Evolutionary conservation across 2,329 filamentous ascomycete genomes (phyloP).

Genomic region (Fusarium floridanum): DNA sequence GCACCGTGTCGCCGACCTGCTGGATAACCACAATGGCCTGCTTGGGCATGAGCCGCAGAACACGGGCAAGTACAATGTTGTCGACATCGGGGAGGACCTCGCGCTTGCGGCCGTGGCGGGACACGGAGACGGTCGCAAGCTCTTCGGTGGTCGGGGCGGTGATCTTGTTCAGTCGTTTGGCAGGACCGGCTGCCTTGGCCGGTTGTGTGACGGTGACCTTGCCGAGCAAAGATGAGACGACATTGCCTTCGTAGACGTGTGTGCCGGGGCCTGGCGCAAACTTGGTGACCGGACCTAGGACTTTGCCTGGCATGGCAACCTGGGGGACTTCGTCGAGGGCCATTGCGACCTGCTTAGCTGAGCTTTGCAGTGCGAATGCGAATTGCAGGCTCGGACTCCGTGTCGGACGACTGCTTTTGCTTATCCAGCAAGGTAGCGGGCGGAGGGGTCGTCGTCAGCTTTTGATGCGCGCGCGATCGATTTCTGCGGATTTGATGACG

Average conservation of each 20-base stretch:
- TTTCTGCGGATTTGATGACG: constrained; percentile 23
- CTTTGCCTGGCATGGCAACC: constrained; percentile 84
- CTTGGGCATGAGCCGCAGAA: constrained; percentile 86
- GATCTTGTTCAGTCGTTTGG: constrained; percentile 72
- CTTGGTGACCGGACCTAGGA: constrained; percentile 75
- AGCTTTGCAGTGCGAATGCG: constrained; percentile 10
- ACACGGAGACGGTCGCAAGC: constrained; percentile 69
- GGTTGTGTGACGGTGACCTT: constrained; percentile 69
- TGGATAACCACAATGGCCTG: constrained; percentile 90
- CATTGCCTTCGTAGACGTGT: constrained; percentile 79
- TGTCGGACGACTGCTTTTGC: constrained; percentile 3
- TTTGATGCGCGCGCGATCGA: constrained; percentile 7
- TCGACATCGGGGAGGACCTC: constrained; percentile 86
- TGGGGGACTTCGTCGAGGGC: constrained; percentile 57
- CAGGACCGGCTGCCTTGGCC: constrained; percentile 61
- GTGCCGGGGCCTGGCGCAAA: constrained; percentile 85
- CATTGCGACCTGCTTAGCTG: constrained; percentile 36
- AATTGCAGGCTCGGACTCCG: constrained; percentile 17
- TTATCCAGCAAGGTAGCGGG: constrained; percentile 19
- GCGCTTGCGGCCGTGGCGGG: constrained; percentile 64
- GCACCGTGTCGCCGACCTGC: constrained; percentile 79
- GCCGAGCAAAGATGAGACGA: constrained; percentile 88
- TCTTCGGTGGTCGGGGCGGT: constrained; percentile 58
- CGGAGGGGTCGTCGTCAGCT: constrained; percentile 18
- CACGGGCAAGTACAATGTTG: constrained; percentile 83